These are phyloP conservation scores for Acacia confusa DNA, from an alignment of 306 rosid genomes.

Conservation along the genomic window DNA sequence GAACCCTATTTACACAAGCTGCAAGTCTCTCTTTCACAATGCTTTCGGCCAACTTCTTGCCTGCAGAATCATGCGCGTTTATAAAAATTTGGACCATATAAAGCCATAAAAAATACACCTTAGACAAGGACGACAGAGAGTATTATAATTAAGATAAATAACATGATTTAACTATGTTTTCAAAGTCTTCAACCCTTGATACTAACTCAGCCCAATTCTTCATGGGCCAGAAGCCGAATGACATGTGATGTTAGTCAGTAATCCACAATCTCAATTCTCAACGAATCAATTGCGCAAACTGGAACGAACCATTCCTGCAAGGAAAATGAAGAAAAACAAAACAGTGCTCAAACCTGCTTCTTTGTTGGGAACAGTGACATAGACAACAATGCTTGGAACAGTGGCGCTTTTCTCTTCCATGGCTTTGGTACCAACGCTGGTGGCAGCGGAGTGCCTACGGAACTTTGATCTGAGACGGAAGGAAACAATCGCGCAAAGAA, in stretches of 20 bases:
- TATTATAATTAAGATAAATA: not conserved
- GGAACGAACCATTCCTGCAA: not conserved
- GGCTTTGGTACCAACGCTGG: constrained; percentile 25
- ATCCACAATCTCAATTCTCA: not conserved
- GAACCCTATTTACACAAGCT: constrained; percentile 88
- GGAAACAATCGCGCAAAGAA: not conserved
- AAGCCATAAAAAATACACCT: not conserved
- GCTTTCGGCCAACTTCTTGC: constrained; percentile 87
- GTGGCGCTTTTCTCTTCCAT: constrained; percentile 71
- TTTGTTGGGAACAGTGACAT: constrained; percentile 91
- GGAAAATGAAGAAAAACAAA: not conserved
- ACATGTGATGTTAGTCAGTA: not conserved
- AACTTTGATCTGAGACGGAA: constrained; percentile 59
- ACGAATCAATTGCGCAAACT: not conserved
- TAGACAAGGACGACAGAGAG: not conserved
- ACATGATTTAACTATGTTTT: not conserved
- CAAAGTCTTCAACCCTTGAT: not conserved
- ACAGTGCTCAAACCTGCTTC: constrained; percentile 59
- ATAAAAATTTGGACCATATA: not conserved
- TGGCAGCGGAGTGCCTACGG: constrained; percentile 39
- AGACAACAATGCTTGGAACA: constrained; percentile 89
- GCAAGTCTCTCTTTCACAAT: constrained; percentile 89
- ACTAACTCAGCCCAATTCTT: not conserved
- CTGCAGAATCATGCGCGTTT: constrained; percentile 39
- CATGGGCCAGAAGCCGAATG: not conserved